A percentile compares a stretch with the other conserved stretches of the same genome.
Evolutionary conservation across 2,329 filamentous ascomycete genomes (phyloP).

Genomic region (Aspergillus uvarum): DNA sequence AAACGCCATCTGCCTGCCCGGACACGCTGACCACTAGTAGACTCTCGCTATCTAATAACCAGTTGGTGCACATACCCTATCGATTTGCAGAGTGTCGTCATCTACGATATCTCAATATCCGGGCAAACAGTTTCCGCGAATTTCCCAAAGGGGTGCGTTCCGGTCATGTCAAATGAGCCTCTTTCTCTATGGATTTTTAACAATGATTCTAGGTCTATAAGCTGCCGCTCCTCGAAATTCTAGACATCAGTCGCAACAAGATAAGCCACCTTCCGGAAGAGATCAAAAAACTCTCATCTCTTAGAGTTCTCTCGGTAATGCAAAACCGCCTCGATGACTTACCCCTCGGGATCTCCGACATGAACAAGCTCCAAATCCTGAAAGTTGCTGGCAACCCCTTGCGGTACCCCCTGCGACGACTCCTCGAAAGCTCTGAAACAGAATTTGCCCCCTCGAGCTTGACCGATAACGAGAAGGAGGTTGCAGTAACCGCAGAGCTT

Average conservation of each 20-base stretch:
- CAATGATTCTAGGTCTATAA: conserved; percentile 68
- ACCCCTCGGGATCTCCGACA: conserved; percentile 80
- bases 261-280: conserved; percentile 74
- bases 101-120: conserved; percentile 52
- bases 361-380: conserved; percentile 83
- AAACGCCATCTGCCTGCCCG: not conserved
- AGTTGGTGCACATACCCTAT: conserved; percentile 50
- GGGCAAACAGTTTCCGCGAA: conserved; percentile 54
- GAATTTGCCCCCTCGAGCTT: conserved; percentile 58
- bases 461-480: conserved; percentile 61
- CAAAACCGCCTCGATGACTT: conserved; percentile 84
- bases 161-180: not conserved
- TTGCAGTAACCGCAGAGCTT: conserved; percentile 59
- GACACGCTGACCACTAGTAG: conserved; percentile 30
- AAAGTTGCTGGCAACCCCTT: conserved; percentile 89
- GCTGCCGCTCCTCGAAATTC: conserved; percentile 81
- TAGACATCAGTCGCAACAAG: conserved; percentile 88
- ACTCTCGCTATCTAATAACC: conserved; percentile 53
- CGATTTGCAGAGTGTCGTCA: conserved; percentile 51
- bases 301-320: conserved; percentile 85
- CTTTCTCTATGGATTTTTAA: conserved; percentile 13
- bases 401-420: conserved; percentile 71
- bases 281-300: conserved; percentile 74
- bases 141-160: conserved; percentile 63
- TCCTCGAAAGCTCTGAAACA: conserved; percentile 64